Percentiles rank a stretch among this genome's conserved stretches.
phyloP scores from a whole-genome alignment of 2,329 filamentous ascomycete species.

The Zymoseptoria ardabiliae region DNA sequence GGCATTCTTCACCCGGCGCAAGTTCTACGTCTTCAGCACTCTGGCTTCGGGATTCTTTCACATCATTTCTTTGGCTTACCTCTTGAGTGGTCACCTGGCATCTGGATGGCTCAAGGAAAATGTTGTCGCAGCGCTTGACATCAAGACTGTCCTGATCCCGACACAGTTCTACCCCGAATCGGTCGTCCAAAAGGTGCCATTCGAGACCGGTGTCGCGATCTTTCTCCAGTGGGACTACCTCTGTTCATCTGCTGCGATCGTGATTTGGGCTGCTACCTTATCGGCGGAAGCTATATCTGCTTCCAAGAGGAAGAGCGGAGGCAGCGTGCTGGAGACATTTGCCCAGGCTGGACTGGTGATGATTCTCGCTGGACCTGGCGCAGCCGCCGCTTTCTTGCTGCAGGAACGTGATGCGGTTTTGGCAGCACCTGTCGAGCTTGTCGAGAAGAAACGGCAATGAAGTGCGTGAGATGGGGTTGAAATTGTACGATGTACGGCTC shows the following conservation, averaged over 20 bases:
- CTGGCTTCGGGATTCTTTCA: constrained; percentile 18
- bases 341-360: constrained; percentile 9
- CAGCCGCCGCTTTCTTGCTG: constrained; percentile 19
- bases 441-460: constrained; percentile 5
- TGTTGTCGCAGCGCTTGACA: constrained; percentile 7
- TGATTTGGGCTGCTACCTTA: constrained; percentile 14
- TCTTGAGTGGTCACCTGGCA: constrained; percentile 8
- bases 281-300: constrained; percentile 9
- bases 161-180: constrained; percentile 12
- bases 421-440: background rate
- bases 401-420: constrained; percentile 14
- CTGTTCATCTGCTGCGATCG: constrained; percentile 13
- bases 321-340: constrained; percentile 1
- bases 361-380: constrained; percentile 15
- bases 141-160: constrained; percentile 10
- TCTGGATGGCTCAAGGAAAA: constrained; percentile 14
- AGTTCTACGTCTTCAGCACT: constrained; percentile 17
- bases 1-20: constrained; percentile 1
- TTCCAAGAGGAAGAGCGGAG: background rate
- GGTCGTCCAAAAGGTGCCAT: constrained; percentile 6
- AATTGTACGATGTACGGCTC: background rate
- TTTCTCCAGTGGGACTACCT: constrained; percentile 21
- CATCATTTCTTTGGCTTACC: constrained; percentile 10
- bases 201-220: constrained; percentile 14
- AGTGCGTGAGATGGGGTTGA: background rate